Evolutionary conservation across 208 protist genomes (phyloP).

Genomic region (Crithidia brevicula): DNA sequence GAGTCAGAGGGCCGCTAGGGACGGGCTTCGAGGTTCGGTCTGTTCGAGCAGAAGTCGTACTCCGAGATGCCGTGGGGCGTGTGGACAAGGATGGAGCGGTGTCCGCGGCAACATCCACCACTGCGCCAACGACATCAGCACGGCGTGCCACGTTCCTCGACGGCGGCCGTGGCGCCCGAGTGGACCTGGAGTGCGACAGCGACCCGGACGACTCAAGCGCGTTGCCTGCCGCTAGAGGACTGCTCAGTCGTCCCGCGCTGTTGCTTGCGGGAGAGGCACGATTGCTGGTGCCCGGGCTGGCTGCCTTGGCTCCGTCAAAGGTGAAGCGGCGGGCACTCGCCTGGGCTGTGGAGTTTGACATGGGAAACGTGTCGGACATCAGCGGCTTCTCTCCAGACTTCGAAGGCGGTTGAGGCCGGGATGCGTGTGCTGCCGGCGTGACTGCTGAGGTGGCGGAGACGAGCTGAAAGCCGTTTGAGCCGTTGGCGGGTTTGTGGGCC

Average conservation of each 20-base stretch:
- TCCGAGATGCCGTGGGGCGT: neutral
- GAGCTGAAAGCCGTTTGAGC: neutral
- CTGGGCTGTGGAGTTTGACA: neutral
- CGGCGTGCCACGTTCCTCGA: neutral
- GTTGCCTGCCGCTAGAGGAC: neutral
- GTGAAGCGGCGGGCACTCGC: neutral
- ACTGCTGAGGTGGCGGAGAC: neutral
- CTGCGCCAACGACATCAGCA: neutral
- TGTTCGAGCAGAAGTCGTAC: too few relatives aligned
- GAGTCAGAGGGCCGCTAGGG: too few relatives aligned
- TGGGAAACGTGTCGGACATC: neutral
- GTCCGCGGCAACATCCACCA: neutral
- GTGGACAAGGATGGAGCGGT: neutral
- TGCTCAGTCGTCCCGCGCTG: neutral
- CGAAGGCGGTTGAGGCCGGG: neutral
- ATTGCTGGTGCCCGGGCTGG: neutral
- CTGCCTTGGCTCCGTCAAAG: neutral
- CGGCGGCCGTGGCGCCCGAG: conserved; percentile 2
- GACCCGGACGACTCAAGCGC: neutral
- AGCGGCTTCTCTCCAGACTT: neutral
- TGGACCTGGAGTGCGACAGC: neutral
- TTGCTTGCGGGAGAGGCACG: neutral
- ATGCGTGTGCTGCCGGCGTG: neutral
- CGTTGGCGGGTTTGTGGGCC: too few relatives aligned
- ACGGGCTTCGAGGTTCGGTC: too few relatives aligned